Base-by-base conservation (phyloP, 495 filamentous ascomycete genomes). In the Corynascus novoguineensis region DNA sequence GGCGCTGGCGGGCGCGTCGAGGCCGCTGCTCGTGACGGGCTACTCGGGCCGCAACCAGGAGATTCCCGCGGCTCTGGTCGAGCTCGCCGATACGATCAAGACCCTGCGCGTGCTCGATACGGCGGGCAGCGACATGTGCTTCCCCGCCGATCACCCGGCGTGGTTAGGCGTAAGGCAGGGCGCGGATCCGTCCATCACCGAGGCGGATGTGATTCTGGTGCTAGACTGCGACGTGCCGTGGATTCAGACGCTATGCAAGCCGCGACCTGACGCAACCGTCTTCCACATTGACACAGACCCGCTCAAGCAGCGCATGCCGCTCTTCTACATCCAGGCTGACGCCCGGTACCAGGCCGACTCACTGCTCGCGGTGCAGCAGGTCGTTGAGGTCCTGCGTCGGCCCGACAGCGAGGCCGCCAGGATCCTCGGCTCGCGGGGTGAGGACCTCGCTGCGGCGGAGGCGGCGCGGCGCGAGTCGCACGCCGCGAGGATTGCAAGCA, bases 81-180 rank as follows among this genome's bases (percentile, higher is more conserved):
- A 81, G 31, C 68, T 97, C 35, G 89, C 90, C 11, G 77, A 95
- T 68, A 82, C 76, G 1, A 81, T 96, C 53, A 86, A 85, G 63
- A 90, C 89, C 0, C 68, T 96, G 44, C 77, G 90, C 11, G 89
- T 97, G 17, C 71, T 97, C 25, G 92, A 97, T 68, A 91, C 90
- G 1, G 89, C 88, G 22, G 92, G 90, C 32, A 88, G 88, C 65
- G 92, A 97, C 67, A 93, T 97, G 92, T 95, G 89, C 65, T 97
- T 97, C 72, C 92, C 92, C 3, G 86, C 85, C 1, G 78, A 92
- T 50, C 91, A 96, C 58, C 74, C 76, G n/a, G 76, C 62, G 1
- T 82, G 84, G 78, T 68, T 96, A 24, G 89, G 92, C 2, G 66
- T 95, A 60, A 77, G 83, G 58, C 96, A 84, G 60, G 89, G 91